Base-by-base conservation (phyloP, 805 yeast genomes). In the Candida maltosa region DNA sequence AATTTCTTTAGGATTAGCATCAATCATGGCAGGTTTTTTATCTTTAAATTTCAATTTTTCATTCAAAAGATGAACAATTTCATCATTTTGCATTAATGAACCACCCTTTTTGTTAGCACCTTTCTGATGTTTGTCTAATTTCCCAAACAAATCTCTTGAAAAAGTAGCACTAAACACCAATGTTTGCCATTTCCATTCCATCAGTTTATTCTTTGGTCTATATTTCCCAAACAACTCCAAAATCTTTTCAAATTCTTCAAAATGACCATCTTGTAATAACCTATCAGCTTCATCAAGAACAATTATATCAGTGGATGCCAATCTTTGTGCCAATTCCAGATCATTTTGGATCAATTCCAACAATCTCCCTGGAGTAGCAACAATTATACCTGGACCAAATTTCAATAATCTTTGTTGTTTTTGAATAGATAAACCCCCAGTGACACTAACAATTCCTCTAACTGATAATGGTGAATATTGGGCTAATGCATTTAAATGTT, bases 271-370 rank as follows among this genome's bases (percentile, higher is more conserved):
- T 59, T 91, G 96, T 34, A 93, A 69, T 43, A 93, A 65, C 58
- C 98, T 72, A 66, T 93, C 98, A 9, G 98, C 98, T 59, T 93
- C 98, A 68, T 93, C 98, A 21, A 91, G 67, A 1, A 89, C 95
- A 2, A 76, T 37, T 6, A 69, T 62, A 37, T 73, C 78, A 4
- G 75, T 64, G 10, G 65, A 53, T 9, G 78, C 69, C 34, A 75
- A 44, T 40, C 71, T 52, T 16, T 51, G 52, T 3, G 65, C 58
- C 11, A 69, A 40, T 25, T 67, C 73, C 39, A 76, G 69, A 29
- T 69, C 73, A 43, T 79, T 81, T 56, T 86, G 87, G 14, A 83
- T 44, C n/a, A 84, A 57, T 54, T 93, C 97, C 33, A 87, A 69
- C 54, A 86, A 78, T 45, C 98, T 77, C 24, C 98, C 98, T 0